Conservation (phyloP, 345 rosid genomes). For the Citrus medica region DNA sequence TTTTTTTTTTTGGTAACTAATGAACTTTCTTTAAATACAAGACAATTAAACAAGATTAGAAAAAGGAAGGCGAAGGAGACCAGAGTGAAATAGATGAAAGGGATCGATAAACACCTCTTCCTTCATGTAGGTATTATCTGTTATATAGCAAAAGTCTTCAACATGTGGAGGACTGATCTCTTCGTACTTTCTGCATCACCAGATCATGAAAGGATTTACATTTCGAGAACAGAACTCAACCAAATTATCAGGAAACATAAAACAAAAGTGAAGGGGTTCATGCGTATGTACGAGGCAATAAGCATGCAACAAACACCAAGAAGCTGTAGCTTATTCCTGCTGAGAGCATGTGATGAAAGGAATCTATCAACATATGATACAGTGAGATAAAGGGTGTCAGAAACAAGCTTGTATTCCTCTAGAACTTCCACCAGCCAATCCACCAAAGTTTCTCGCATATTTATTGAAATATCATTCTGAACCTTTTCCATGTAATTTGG, state of each 20-base stretch:
- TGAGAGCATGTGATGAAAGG: conserved; percentile 42
- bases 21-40: too few species aligned
- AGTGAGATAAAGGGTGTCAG: conserved; percentile 63
- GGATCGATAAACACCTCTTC: conserved; percentile 33
- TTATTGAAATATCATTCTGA: conserved; percentile 55
- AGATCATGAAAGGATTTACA: conserved; percentile 11
- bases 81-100: not conserved
- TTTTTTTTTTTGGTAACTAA: too few species aligned
- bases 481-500: conserved; percentile 54
- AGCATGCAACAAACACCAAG: conserved; percentile 77
- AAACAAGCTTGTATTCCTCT: conserved; percentile 64
- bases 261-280: not conserved
- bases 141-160: conserved; percentile 68
- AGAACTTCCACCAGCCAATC: conserved; percentile 75
- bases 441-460: conserved; percentile 57
- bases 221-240: conserved; percentile 1
- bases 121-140: conserved; percentile 66
- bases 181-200: conserved; percentile 54
- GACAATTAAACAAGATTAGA: too few species aligned
- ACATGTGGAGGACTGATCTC: conserved; percentile 66
- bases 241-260: not conserved
- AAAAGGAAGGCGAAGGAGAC: not conserved
- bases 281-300: conserved; percentile 55
- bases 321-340: conserved; percentile 53
- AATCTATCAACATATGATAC: conserved; percentile 55